phyloP scores from a whole-genome alignment of 345 rosid species.

The Eucalyptus camaldulensis region DNA sequence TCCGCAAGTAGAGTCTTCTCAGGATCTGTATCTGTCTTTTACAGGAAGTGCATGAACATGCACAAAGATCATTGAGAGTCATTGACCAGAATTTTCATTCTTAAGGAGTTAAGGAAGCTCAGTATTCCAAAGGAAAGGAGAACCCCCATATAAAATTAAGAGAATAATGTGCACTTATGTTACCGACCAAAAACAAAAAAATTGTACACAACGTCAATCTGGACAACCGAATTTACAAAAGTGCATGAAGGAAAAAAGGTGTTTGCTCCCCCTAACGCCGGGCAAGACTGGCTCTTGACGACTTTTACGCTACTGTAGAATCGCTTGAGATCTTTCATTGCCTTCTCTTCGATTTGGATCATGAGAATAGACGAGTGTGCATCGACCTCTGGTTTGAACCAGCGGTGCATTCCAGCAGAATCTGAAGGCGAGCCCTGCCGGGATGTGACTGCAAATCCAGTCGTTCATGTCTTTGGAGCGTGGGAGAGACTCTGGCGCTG shows the following conservation, averaged over 20 bases:
- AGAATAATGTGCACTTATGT: constrained; percentile 6
- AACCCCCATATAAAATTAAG: background rate
- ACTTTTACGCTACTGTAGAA: constrained; percentile 83
- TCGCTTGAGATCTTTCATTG: constrained; percentile 86
- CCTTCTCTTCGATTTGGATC: constrained; percentile 92
- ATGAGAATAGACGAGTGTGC: constrained; percentile 66
- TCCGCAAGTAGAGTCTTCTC: background rate
- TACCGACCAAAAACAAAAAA: too few relatives aligned
- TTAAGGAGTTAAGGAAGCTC: background rate
- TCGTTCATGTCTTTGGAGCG: constrained; percentile 62
- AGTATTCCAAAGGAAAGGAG: background rate
- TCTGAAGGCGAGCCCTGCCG: constrained; percentile 86
- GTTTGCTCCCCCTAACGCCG: background rate
- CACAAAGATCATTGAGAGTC: background rate
- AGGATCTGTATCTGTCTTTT: background rate
- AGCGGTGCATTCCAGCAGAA: constrained; percentile 67
- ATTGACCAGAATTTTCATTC: background rate
- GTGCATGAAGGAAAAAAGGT: background rate
- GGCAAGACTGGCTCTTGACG: constrained; percentile 43
- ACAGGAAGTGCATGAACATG: background rate
- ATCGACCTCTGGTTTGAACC: constrained; percentile 85
- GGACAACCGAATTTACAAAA: constrained; percentile 20
- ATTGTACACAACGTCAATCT: background rate
- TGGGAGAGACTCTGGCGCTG: constrained; percentile 36
- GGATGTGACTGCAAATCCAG: constrained; percentile 56